Base-by-base conservation (phyloP, 352 stramenopile species). In the Phytophthora aleatoria region DNA sequence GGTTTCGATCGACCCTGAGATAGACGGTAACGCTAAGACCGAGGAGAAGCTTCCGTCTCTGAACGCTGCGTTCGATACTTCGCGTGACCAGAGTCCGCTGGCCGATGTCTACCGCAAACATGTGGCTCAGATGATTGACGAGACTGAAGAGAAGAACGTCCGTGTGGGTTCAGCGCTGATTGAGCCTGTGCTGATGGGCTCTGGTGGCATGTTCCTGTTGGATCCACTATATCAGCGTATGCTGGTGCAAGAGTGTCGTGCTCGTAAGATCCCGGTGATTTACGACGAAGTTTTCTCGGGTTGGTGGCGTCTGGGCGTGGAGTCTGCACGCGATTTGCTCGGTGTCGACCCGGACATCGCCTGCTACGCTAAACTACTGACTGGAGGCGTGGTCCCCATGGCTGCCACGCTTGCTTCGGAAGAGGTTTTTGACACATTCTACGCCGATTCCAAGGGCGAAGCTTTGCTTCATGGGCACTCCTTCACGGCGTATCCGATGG, bases 201-300 rank as follows among this genome's bases (percentile, higher is more conserved):
- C 76, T 0, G 87, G 87, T 56, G 91, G 91, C 8, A 97, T 97
- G 90, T 76, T 95, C 36, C 77, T 98, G 11, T 84, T 97, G 7
- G 93, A 98, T 59, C 93, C 93, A 15, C 79, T 98, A 10, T 98
- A 96, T 69, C 93, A 98, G 74, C 81, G 90, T 36, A 74, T 93
- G n/a, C 71, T 94, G 3, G 90, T 97, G 20, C 71, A 92, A 35
- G 79, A 94, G 51, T 93, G 82, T 49, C 83, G 72, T 33, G 65
- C 64, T 36, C 85, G 81, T 35, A 77, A 83, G 53, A 95, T 98
- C 41, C 90, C 91, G 3, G 81, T 98, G 15, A 90, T 98, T 57
- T 98, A 93, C 62, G 93, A 98, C 61, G 93, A 98, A 58, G 88
- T 97, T 10, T 96, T 97, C 45, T 96, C 88, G 12, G 93, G 93